These are phyloP conservation scores for Cercospora canescens DNA, from an alignment of 2,329 filamentous ascomycete species.

Conservation along the genomic window DNA sequence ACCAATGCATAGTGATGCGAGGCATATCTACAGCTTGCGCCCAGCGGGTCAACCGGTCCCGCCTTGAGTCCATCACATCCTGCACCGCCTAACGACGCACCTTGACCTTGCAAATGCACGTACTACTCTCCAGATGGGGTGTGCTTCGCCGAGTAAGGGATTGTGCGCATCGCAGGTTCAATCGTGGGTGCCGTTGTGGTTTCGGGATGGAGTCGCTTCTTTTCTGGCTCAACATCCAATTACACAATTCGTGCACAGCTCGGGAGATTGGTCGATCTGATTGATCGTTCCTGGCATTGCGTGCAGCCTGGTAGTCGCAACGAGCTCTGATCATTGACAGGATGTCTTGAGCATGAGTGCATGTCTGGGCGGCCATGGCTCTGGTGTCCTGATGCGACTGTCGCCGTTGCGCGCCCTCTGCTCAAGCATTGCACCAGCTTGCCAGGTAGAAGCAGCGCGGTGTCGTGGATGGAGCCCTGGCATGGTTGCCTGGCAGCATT, in stretches of 20 bases:
- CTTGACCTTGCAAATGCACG: conserved; percentile 2
- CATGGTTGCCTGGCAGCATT: neutral
- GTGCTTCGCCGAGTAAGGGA: conserved; percentile 8
- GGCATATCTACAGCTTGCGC: conserved; percentile 2
- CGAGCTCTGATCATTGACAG: neutral
- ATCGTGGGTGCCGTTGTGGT: conserved; percentile 9
- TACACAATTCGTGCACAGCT: conserved; percentile 7
- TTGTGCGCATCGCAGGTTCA: conserved; percentile 7
- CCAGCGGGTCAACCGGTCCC: conserved; percentile 5
- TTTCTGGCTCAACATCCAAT: conserved; percentile 2
- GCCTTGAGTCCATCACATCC: neutral
- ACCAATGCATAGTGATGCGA: neutral
- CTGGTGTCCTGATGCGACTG: neutral
- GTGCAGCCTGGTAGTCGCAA: neutral
- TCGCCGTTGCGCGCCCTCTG: neutral
- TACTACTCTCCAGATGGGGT: conserved; percentile 7
- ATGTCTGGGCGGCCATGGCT: neutral
- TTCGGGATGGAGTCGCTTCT: conserved; percentile 4
- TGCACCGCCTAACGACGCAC: conserved; percentile 1
- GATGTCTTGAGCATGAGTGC: neutral
- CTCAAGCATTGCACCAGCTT: neutral
- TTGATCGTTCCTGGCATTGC: conserved; percentile 7
- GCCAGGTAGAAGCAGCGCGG: neutral
- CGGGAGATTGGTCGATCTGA: neutral
- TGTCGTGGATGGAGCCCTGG: neutral